Evolutionary conservation across 495 filamentous ascomycete species (phyloP).

Genomic region (Penicillium pancosmium): DNA sequence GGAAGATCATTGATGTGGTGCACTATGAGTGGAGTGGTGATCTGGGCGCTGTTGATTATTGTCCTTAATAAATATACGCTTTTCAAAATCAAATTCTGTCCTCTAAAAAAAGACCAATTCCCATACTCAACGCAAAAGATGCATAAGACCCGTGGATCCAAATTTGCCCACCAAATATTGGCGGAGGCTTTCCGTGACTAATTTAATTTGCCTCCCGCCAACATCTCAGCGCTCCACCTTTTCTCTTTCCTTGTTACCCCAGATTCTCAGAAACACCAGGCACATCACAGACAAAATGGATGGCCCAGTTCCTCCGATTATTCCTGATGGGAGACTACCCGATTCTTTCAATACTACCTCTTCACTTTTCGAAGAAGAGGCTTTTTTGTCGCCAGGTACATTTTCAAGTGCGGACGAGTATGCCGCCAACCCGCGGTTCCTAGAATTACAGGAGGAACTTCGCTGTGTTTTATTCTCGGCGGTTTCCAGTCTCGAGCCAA

Average conservation of each 20-base stretch:
- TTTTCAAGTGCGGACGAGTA: conserved; percentile 35
- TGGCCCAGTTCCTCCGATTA: conserved; percentile 18
- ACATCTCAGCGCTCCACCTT: conserved; percentile 13
- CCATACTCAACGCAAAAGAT: neutral
- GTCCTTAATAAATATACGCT: conserved; percentile 16
- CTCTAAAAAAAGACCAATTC: neutral
- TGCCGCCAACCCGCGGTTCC: conserved; percentile 32
- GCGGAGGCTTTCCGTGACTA: conserved; percentile 19
- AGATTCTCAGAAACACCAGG: conserved; percentile 5
- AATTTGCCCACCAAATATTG: neutral
- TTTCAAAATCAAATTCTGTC: neutral
- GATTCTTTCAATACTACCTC: conserved; percentile 23
- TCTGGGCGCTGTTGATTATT: conserved; percentile 24
- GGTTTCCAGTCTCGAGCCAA: conserved; percentile 30
- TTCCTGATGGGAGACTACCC: conserved; percentile 14
- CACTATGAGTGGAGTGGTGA: conserved; percentile 27
- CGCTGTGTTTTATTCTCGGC: conserved; percentile 31
- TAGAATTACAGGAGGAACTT: conserved; percentile 34
- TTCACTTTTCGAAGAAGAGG: conserved; percentile 29
- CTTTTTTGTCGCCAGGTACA: conserved; percentile 31
- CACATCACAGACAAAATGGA: conserved; percentile 15
- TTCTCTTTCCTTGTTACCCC: conserved; percentile 16
- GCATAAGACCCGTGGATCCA: neutral
- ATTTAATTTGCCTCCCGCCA: conserved; percentile 13
- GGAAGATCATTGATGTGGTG: conserved; percentile 27